phyloP scores from a whole-genome alignment of 2,329 filamentous ascomycete genomes.

The Rugonectria rugulosa region DNA sequence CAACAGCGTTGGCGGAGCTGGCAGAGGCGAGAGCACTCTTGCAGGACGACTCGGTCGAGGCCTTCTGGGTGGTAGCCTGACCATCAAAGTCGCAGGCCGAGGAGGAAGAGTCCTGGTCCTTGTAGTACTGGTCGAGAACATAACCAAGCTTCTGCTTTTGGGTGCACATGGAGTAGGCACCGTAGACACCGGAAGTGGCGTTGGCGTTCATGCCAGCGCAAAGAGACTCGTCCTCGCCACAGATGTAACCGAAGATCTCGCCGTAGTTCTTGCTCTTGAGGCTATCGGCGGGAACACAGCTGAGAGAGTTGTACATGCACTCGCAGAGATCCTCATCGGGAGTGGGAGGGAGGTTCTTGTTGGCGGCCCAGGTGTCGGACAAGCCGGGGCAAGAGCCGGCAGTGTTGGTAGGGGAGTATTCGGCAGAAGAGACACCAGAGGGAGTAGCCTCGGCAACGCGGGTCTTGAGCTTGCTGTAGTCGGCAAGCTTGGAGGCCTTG shows the following conservation, averaged over 20 bases:
- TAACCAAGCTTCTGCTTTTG: slow-evolving; percentile 75
- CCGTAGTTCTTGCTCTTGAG: slow-evolving; percentile 67
- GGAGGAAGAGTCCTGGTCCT: slow-evolving; percentile 58
- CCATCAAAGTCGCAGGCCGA: slow-evolving; percentile 77
- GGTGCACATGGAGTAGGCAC: slow-evolving; percentile 80
- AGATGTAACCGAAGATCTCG: slow-evolving; percentile 77
- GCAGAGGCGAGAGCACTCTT: slow-evolving; percentile 66
- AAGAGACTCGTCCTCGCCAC: slow-evolving; percentile 61
- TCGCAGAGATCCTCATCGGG: slow-evolving; percentile 81
- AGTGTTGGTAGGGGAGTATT: slow-evolving; percentile 79
- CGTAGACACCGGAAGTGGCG: slow-evolving; percentile 72
- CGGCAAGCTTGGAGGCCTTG: slow-evolving; percentile 70
- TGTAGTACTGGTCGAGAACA: slow-evolving; percentile 78
- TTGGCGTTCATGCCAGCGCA: slow-evolving; percentile 76
- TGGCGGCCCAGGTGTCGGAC: slow-evolving; percentile 68
- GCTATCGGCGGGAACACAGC: slow-evolving; percentile 70
- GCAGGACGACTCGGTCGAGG: slow-evolving; percentile 62
- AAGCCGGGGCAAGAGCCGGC: slow-evolving; percentile 75
- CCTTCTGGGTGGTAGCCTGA: slow-evolving; percentile 63
- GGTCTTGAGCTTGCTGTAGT: slow-evolving; percentile 77
- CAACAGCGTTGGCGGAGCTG: slow-evolving; percentile 60
- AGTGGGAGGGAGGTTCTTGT: slow-evolving; percentile 76
- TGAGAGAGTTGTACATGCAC: slow-evolving; percentile 82
- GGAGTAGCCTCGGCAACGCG: slow-evolving; percentile 75
- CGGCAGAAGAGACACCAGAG: slow-evolving; percentile 67